A percentile compares a stretch with the other conserved stretches of the same genome.
Evolutionary conservation across 2,329 filamentous ascomycete species (phyloP).

Genomic region (Albifimbria verrucaria): DNA sequence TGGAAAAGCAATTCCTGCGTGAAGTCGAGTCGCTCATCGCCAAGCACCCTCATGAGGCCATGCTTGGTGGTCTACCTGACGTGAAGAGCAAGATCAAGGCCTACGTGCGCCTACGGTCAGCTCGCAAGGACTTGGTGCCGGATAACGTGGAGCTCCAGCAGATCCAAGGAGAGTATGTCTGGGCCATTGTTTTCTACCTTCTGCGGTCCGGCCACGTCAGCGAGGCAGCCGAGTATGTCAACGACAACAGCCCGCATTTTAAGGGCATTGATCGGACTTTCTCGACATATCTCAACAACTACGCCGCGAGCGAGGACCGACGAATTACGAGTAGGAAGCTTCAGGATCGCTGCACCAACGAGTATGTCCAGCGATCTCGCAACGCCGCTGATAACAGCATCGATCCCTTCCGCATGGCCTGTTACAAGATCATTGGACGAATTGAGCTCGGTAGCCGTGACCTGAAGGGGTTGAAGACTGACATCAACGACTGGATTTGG

Average conservation of each 20-base stretch:
- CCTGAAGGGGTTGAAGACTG: slow-evolving; percentile 59
- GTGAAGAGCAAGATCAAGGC: slow-evolving; percentile 88
- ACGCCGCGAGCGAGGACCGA: slow-evolving; percentile 72
- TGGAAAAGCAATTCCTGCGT: slow-evolving; percentile 77
- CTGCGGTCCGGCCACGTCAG: slow-evolving; percentile 78
- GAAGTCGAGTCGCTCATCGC: slow-evolving; percentile 75
- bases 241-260: slow-evolving; percentile 75
- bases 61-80: slow-evolving; percentile 83
- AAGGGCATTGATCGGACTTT: slow-evolving; percentile 89
- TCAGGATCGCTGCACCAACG: slow-evolving; percentile 83
- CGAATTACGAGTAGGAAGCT: slow-evolving; percentile 70
- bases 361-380: slow-evolving; percentile 81
- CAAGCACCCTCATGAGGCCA: slow-evolving; percentile 84
- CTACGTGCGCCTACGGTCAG: slow-evolving; percentile 78
- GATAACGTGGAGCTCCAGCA: slow-evolving; percentile 79
- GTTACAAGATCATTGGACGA: slow-evolving; percentile 94
- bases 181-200: slow-evolving; percentile 92
- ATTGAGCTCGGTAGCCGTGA: slow-evolving; percentile 64
- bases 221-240: slow-evolving; percentile 85
- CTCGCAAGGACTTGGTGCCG: slow-evolving; percentile 78
- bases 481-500: slow-evolving; percentile 71
- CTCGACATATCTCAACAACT: slow-evolving; percentile 80
- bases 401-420: slow-evolving; percentile 94
- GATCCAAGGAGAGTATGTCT: slow-evolving; percentile 79
- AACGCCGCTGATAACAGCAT: slow-evolving; percentile 83